Conservation (phyloP, 495 filamentous ascomycete genomes). For the Neurospora sp. region DNA sequence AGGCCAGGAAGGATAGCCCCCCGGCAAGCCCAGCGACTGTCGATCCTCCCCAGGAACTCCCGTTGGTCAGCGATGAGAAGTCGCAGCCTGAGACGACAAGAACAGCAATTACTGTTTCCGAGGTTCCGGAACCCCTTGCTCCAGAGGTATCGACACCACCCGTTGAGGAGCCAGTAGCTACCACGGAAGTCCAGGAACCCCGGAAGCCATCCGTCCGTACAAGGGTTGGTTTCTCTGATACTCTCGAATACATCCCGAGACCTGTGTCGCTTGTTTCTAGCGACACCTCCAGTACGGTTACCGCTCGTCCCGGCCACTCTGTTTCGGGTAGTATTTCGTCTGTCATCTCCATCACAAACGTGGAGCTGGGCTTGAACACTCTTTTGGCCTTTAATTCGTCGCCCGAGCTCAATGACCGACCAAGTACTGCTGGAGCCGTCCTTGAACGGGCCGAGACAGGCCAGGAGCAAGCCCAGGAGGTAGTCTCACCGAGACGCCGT, state of each 20-base stretch:
- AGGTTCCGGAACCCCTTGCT: background rate
- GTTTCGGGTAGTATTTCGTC: conserved; percentile 56
- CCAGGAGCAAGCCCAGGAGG: conserved; percentile 20
- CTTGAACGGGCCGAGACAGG: conserved; percentile 35
- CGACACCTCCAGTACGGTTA: conserved; percentile 59
- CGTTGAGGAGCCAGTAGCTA: background rate
- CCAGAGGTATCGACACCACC: background rate
- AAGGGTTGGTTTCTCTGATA: conserved; percentile 51
- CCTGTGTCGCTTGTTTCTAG: conserved; percentile 65
- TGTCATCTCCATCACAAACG: conserved; percentile 38
- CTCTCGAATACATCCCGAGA: conserved; percentile 58
- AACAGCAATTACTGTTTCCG: background rate
- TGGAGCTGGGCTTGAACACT: conserved; percentile 27
- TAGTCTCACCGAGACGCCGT: conserved; percentile 28
- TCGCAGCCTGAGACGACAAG: conserved; percentile 4
- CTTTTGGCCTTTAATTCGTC: conserved; percentile 16
- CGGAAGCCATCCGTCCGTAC: conserved; percentile 31
- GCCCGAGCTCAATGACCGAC: conserved; percentile 27
- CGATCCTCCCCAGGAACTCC: conserved; percentile 25
- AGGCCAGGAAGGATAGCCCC: conserved; percentile 48
- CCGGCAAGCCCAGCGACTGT: conserved; percentile 56
- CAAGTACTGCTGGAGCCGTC: conserved; percentile 43
- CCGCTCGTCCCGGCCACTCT: conserved; percentile 50
- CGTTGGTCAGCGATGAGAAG: conserved; percentile 17
- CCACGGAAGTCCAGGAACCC: conserved; percentile 19